These are phyloP conservation scores for Apocynum venetum DNA, from an alignment of 257 asterid species.

Conservation along the genomic window DNA sequence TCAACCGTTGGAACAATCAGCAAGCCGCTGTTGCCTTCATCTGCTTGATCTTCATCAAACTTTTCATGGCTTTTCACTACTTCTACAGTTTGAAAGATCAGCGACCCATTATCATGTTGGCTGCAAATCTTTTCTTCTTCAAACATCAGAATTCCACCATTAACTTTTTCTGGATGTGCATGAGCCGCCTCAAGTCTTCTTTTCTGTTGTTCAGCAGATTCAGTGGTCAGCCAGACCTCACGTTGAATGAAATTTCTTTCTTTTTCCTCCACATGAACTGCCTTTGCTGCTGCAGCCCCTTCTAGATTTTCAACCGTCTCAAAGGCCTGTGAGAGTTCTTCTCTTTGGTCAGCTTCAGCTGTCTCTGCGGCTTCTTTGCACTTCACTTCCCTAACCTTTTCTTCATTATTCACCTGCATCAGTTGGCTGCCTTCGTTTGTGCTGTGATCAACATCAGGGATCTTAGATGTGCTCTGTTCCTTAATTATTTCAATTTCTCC, in stretches of 20 bases:
- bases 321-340: background rate
- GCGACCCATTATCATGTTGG: background rate
- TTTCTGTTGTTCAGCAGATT: background rate
- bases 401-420: background rate
- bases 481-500: background rate
- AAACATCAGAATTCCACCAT: background rate
- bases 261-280: background rate
- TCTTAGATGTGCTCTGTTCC: background rate
- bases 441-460: background rate
- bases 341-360: background rate
- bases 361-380: background rate
- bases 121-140: slow-evolving; percentile 5
- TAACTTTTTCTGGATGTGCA: background rate
- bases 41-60: background rate
- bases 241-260: background rate
- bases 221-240: background rate
- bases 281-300: slow-evolving; percentile 1
- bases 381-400: background rate
- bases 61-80: background rate
- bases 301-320: background rate
- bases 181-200: background rate
- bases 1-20: slow-evolving; percentile 11
- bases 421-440: background rate
- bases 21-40: background rate
- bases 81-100: background rate